Evolutionary conservation across 306 rosid genomes (phyloP).

Genomic region (Canavalia ensiformis): DNA sequence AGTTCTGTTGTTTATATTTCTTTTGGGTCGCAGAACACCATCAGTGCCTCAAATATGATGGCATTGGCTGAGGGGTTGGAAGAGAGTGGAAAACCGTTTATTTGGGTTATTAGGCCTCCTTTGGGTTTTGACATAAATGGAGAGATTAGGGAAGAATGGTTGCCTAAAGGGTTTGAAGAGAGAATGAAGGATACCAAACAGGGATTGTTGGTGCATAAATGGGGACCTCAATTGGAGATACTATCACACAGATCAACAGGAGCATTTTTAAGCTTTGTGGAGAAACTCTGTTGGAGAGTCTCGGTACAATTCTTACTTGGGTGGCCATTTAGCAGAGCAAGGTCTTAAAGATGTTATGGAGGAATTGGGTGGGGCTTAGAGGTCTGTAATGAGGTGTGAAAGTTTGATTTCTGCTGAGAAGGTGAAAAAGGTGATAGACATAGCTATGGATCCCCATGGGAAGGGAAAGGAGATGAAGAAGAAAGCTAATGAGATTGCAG

Average conservation of each 20-base stretch:
- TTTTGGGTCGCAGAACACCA: slow-evolving; percentile 89
- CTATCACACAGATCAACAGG: slow-evolving; percentile 65
- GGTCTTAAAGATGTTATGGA: slow-evolving; percentile 86
- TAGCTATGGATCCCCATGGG: slow-evolving; percentile 56
- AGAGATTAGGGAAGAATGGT: slow-evolving; percentile 66
- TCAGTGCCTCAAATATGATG: slow-evolving; percentile 69
- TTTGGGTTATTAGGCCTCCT: slow-evolving; percentile 88
- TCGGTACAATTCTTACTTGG: slow-evolving; percentile 74
- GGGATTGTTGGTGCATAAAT: slow-evolving; percentile 66
- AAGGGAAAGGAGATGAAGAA: slow-evolving; percentile 64
- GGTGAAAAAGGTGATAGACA: slow-evolving; percentile 66
- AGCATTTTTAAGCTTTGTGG: slow-evolving; percentile 86
- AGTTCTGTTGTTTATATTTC: slow-evolving; percentile 74
- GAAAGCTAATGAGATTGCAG: slow-evolving; percentile 53
- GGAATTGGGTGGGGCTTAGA: slow-evolving; percentile 75
- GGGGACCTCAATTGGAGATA: slow-evolving; percentile 91
- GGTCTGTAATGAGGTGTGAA: slow-evolving; percentile 59
- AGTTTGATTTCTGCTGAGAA: slow-evolving; percentile 42
- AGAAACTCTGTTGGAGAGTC: slow-evolving; percentile 86
- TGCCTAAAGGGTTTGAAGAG: slow-evolving; percentile 73
- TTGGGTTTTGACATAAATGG: slow-evolving; percentile 62
- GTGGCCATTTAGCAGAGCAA: slow-evolving; percentile 87
- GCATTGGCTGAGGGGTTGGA: slow-evolving; percentile 78
- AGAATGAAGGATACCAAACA: slow-evolving; percentile 52
- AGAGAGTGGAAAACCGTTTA: slow-evolving; percentile 58